Evolutionary conservation across 495 filamentous ascomycete genomes (phyloP).

Genomic region (Penicillium desertorum): DNA sequence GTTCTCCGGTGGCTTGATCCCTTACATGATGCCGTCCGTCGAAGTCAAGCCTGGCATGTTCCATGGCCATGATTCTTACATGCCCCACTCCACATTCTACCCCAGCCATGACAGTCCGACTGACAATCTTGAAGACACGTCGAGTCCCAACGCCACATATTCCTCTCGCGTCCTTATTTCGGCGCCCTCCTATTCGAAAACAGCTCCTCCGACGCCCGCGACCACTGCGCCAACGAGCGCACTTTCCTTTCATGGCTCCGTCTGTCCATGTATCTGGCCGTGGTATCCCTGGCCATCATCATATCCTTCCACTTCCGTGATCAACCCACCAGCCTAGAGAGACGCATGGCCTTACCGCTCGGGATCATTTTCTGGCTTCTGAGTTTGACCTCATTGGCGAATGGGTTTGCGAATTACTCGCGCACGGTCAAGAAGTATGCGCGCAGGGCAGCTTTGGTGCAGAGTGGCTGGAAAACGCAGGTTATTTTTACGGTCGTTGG

Average conservation of each 20-base stretch:
- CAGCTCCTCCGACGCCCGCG: conserved; percentile 77
- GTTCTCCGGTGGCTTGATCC: conserved; percentile 1
- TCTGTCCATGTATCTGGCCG: conserved; percentile 83
- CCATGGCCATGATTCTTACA: not conserved
- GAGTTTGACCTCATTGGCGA: conserved; percentile 68
- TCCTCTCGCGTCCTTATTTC: conserved; percentile 68
- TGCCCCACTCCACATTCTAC: not conserved
- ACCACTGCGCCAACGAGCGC: conserved; percentile 58
- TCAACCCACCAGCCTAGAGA: conserved; percentile 67
- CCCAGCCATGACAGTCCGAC: not conserved
- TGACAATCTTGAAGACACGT: conserved; percentile 27
- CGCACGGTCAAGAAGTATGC: conserved; percentile 84
- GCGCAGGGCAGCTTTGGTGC: conserved; percentile 75
- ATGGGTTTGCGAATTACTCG: conserved; percentile 84
- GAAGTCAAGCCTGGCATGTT: not conserved
- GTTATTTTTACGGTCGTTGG: conserved; percentile 72
- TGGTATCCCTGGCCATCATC: conserved; percentile 86
- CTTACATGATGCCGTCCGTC: not conserved
- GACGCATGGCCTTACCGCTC: conserved; percentile 74
- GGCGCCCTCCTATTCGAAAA: conserved; percentile 90
- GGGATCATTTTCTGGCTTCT: conserved; percentile 87
- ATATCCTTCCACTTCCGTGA: conserved; percentile 88
- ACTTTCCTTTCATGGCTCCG: conserved; percentile 94
- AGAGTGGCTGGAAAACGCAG: conserved; percentile 93
- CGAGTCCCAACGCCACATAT: conserved; percentile 46